These are phyloP conservation scores for Penicillium janthinellum DNA, from an alignment of 2,329 filamentous ascomycete genomes.

Conservation along the genomic window DNA sequence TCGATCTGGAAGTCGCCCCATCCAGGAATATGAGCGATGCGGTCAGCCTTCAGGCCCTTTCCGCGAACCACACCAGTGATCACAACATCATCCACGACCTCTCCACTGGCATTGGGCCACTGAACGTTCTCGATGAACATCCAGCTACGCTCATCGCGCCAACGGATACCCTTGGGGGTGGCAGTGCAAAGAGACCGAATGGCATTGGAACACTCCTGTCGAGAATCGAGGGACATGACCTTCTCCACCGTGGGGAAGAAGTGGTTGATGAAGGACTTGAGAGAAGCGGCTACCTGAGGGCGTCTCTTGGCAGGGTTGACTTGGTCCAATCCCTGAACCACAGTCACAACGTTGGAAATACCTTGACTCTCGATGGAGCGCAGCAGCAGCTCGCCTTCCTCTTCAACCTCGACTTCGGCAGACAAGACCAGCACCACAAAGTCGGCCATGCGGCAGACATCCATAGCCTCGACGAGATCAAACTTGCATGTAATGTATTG, in stretches of 20 bases:
- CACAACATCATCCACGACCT: slow-evolving; percentile 59
- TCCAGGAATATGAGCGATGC: slow-evolving; percentile 86
- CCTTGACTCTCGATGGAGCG: slow-evolving; percentile 90
- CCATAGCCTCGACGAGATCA: slow-evolving; percentile 75
- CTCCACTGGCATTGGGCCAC: slow-evolving; percentile 62
- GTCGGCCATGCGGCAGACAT: slow-evolving; percentile 85
- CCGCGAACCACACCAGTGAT: slow-evolving; percentile 86
- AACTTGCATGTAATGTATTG: slow-evolving; percentile 77
- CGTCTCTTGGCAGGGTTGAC: slow-evolving; percentile 79
- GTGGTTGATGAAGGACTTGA: slow-evolving; percentile 90
- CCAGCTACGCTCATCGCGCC: slow-evolving; percentile 95
- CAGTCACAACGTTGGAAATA: slow-evolving; percentile 85
- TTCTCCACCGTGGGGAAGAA: slow-evolving; percentile 94
- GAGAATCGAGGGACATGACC: slow-evolving; percentile 81
- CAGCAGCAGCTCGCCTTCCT: slow-evolving; percentile 80
- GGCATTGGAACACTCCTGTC: slow-evolving; percentile 88
- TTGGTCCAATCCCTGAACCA: slow-evolving; percentile 76
- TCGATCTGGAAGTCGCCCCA: slow-evolving; percentile 94
- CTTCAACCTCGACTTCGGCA: slow-evolving; percentile 73
- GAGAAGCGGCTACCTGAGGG: slow-evolving; percentile 72
- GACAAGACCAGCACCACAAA: slow-evolving; percentile 88
- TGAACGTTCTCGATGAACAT: slow-evolving; percentile 83
- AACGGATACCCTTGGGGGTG: slow-evolving; percentile 89
- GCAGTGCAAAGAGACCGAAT: slow-evolving; percentile 89
- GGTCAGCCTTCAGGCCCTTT: slow-evolving; percentile 82